A percentile compares a stretch with the other conserved stretches of the same genome.
phyloP scores from a whole-genome alignment of 352 stramenopile genomes.

The Globisporangium okanoganense region DNA sequence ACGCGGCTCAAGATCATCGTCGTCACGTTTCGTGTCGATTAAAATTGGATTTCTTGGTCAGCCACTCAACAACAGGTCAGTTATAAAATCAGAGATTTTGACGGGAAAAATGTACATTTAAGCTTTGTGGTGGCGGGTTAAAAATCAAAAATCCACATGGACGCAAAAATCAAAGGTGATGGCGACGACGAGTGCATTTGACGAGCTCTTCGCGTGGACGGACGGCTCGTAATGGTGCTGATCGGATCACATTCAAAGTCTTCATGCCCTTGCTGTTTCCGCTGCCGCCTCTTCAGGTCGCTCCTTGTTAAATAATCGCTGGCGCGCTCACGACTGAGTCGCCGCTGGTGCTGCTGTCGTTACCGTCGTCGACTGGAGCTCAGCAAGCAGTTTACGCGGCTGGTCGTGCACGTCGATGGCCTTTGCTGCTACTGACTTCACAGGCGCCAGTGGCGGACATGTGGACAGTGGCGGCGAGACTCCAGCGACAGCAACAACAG shows the following conservation, averaged over 20 bases:
- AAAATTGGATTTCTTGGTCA: background rate
- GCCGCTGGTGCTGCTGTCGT: background rate
- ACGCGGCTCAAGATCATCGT: conserved; percentile 3
- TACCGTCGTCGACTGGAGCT: conserved; percentile 13
- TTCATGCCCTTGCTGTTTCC: too few species aligned
- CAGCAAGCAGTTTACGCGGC: conserved; percentile 11
- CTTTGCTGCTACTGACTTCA: background rate
- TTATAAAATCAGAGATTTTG: too few species aligned
- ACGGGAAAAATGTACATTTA: too few species aligned
- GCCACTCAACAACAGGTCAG: too few species aligned
- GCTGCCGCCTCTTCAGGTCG: background rate
- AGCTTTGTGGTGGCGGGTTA: too few species aligned
- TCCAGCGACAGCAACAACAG: background rate
- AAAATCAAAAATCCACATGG: too few species aligned
- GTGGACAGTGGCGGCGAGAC: background rate
- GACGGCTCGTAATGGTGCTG: too few species aligned
- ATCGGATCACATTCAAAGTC: too few species aligned
- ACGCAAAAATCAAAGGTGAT: too few species aligned
- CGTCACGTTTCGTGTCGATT: background rate
- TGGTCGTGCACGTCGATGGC: conserved; percentile 4
- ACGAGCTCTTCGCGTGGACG: too few species aligned
- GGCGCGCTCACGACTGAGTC: background rate
- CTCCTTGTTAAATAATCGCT: conserved; percentile 13
- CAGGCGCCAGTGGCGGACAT: conserved; percentile 6
- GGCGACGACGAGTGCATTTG: too few species aligned